Conservation (phyloP, 352 stramenopile species). For the Pythium brachiatum region DNA sequence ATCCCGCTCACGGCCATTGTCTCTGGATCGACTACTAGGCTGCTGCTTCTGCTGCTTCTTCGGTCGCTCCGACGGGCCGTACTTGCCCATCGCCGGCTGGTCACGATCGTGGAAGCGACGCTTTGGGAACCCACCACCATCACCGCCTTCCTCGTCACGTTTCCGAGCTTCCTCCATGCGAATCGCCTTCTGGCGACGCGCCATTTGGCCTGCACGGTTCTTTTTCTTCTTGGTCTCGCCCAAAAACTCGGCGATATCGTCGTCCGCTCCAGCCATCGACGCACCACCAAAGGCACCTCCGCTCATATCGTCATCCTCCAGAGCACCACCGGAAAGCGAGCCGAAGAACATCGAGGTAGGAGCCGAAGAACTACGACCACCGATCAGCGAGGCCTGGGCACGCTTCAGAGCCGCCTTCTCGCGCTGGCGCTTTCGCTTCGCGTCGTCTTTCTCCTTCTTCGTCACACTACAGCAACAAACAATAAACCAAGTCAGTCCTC, state of each 20-base stretch:
- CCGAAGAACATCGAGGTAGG: slow-evolving; percentile 75
- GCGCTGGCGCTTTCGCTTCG: slow-evolving; percentile 55
- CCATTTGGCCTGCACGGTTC: slow-evolving; percentile 74
- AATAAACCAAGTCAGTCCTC: background rate
- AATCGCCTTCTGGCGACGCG: slow-evolving; percentile 78
- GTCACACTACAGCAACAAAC: slow-evolving; percentile 26
- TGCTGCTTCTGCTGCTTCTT: slow-evolving; percentile 60
- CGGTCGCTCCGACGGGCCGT: slow-evolving; percentile 68
- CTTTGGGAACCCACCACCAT: slow-evolving; percentile 35
- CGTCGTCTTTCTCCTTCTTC: slow-evolving; percentile 50
- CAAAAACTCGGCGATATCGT: slow-evolving; percentile 84
- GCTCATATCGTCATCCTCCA: slow-evolving; percentile 29
- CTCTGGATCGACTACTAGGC: slow-evolving; percentile 6
- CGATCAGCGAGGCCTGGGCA: slow-evolving; percentile 50
- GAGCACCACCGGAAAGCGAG: slow-evolving; percentile 53
- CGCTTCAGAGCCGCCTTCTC: slow-evolving; percentile 69
- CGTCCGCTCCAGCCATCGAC: slow-evolving; percentile 50
- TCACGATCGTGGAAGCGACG: slow-evolving; percentile 28
- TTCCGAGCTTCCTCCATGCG: slow-evolving; percentile 57
- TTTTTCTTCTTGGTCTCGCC: slow-evolving; percentile 86
- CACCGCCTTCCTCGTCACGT: slow-evolving; percentile 46
- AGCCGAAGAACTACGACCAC: slow-evolving; percentile 47
- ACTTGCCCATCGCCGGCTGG: slow-evolving; percentile 40
- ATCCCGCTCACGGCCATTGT: slow-evolving; percentile 8
- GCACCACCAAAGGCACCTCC: slow-evolving; percentile 26